A percentile compares a stretch with the other conserved stretches of the same genome.
phyloP scores from a whole-genome alignment of 352 stramenopile genomes.

The Poterioochromonas sp. region DNA sequence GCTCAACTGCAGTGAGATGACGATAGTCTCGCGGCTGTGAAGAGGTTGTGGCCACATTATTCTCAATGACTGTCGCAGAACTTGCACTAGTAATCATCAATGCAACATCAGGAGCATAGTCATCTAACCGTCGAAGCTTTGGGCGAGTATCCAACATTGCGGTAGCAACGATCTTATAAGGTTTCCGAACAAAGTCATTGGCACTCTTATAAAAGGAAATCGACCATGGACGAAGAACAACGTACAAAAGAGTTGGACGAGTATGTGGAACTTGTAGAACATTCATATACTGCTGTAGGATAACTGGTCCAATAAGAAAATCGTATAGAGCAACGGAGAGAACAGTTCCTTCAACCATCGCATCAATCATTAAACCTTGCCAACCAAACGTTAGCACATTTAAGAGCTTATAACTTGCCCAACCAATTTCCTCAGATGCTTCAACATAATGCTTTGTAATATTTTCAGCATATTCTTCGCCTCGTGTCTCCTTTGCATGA shows the following conservation, averaged over 20 bases:
- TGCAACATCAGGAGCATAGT: too few relatives aligned
- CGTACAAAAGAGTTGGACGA: background rate
- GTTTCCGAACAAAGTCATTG: background rate
- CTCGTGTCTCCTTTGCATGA: background rate
- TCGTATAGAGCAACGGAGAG: slow-evolving; percentile 17
- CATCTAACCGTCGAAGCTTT: background rate
- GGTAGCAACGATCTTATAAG: background rate
- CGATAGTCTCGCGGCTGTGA: too few relatives aligned
- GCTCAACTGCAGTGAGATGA: too few relatives aligned
- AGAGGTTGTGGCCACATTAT: too few relatives aligned
- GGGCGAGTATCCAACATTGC: slow-evolving; percentile 26
- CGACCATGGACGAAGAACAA: slow-evolving; percentile 31
- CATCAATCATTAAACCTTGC: background rate
- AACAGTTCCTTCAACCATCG: background rate
- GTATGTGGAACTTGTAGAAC: background rate
- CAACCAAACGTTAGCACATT: background rate
- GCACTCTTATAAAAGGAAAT: slow-evolving; percentile 14
- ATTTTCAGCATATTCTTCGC: slow-evolving; percentile 1
- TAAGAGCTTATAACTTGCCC: slow-evolving; percentile 1
- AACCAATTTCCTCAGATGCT: slow-evolving; percentile 6
- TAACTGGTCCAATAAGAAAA: slow-evolving; percentile 27
- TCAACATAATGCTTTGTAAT: slow-evolving; percentile 27
- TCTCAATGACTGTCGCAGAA: too few relatives aligned
- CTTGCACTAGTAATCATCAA: too few relatives aligned
- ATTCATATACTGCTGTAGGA: slow-evolving; percentile 30